phyloP scores from a whole-genome alignment of 306 rosid genomes.

The Pyrus betulifolia region DNA sequence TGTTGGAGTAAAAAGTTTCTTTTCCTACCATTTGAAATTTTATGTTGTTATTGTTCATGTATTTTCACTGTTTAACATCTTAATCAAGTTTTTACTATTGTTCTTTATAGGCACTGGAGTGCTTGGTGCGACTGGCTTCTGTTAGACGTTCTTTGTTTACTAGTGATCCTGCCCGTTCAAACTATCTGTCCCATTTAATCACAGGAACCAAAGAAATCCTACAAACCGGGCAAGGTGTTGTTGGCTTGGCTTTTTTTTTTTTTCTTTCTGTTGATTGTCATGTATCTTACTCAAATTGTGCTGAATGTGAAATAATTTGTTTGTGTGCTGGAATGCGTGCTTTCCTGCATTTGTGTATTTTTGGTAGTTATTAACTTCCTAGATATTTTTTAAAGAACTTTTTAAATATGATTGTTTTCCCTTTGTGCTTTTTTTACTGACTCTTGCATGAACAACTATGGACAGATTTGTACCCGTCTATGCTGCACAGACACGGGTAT shows the following conservation, averaged over 20 bases:
- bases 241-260: conserved; percentile 30
- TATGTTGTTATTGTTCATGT: conserved; percentile 8
- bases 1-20: background rate
- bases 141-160: conserved; percentile 97
- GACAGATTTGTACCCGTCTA: background rate
- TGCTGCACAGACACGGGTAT: background rate
- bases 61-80: conserved; percentile 20
- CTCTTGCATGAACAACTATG: background rate
- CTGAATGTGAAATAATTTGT: conserved; percentile 6
- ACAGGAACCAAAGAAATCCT: conserved; percentile 99
- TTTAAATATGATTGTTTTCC: background rate
- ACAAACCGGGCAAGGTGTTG: conserved; percentile 95
- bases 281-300: background rate
- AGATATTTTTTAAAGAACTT: background rate
- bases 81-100: conserved; percentile 33
- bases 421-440: background rate
- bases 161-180: conserved; percentile 93
- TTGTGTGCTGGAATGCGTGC: background rate
- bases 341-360: background rate
- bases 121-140: conserved; percentile 99
- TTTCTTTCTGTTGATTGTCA: conserved; percentile 8
- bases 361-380: background rate
- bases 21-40: conserved; percentile 2
- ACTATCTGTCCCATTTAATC: conserved; percentile 97
- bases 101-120: conserved; percentile 92